Base-by-base conservation (phyloP, 202 grass and related monocot genomes). In the Cymbopogon flexuosus region DNA sequence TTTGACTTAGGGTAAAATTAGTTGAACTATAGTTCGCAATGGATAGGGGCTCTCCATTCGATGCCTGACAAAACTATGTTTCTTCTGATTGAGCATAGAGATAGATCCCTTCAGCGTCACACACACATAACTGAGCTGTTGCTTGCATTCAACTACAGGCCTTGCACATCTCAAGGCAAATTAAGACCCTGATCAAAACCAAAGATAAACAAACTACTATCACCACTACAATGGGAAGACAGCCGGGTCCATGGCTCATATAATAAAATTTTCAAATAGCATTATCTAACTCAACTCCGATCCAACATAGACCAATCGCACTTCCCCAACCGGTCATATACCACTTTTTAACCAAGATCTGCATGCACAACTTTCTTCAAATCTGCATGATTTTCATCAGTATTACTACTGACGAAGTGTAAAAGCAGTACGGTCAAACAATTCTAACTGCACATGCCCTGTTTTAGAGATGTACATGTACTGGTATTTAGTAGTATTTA, bases 251-350 rank as follows among this genome's bases (percentile, higher is more conserved):
- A 57, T 22, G 19, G 54, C 54, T 22, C 8, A 57, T 57, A 57
- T 22, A 57, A 57, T 22, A 57, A 10, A 22, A 10, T 0, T 57
- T 57, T n/a, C n/a, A 22, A 0, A 10, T 22, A 57, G 7, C 54
- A 57, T 57, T 57, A 9, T 1, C 19, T 24, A 87, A 87, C 78
- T 76, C 58, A 60, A 76, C 67, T 41, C 65, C 10, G 78, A 81
- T 76, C 71, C 47, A 81, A 81, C 84, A 76, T 76, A 86, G 78
- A 82, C 43, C 73, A 82, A 87, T 78, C 36, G 62, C 78, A 70
- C 54, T 70, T 74, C 68, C 27, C 57, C 34, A 37, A 73, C 60
- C 5, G 40, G 58, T 34, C 29, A 35, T 23, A 33, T 65, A 31
- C 7, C 49, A 47, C 75, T 85, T 65, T 52, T 46, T 42, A 59